Conservation (phyloP, 2,329 filamentous ascomycete genomes). For the Penicillium nordicum region DNA sequence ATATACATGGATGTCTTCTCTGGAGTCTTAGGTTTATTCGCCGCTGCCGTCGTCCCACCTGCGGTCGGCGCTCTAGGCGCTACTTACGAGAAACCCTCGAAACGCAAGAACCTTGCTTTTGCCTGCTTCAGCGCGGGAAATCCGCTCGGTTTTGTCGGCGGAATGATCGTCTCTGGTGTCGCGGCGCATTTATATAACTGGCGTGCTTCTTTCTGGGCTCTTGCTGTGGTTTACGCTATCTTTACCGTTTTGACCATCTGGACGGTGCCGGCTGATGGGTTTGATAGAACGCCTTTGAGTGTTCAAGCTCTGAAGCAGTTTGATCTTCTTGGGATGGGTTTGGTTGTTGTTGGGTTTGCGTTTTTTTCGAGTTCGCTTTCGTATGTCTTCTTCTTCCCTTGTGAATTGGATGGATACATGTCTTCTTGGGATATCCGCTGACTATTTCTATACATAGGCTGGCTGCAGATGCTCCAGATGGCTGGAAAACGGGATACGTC, state of each 20-base stretch:
- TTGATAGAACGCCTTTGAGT: slow-evolving; percentile 44
- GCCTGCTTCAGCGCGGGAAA: slow-evolving; percentile 61
- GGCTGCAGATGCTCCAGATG: slow-evolving; percentile 55
- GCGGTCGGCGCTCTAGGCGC: slow-evolving; percentile 63
- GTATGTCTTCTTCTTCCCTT: slow-evolving; percentile 36
- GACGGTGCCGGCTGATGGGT: slow-evolving; percentile 57
- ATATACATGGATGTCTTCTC: slow-evolving; percentile 61
- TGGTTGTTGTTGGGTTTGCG: slow-evolving; percentile 63
- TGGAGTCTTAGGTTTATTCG: slow-evolving; percentile 62
- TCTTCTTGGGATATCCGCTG: background rate
- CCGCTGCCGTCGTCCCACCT: slow-evolving; percentile 61
- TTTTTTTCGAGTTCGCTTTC: slow-evolving; percentile 62
- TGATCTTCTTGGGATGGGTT: slow-evolving; percentile 58
- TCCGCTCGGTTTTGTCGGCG: slow-evolving; percentile 55
- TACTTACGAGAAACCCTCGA: slow-evolving; percentile 59
- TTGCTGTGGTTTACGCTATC: slow-evolving; percentile 62
- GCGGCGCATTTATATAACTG: slow-evolving; percentile 60
- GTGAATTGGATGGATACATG: background rate
- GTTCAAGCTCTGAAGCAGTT: slow-evolving; percentile 54
- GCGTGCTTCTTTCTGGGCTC: slow-evolving; percentile 60
- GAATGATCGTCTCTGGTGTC: slow-evolving; percentile 60
- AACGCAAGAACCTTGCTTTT: slow-evolving; percentile 63
- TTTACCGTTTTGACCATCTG: slow-evolving; percentile 58
- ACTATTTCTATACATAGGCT: slow-evolving; percentile 32
- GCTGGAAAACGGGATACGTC: slow-evolving; percentile 62